Conservation (phyloP, 139 green algal genomes). For the Tetraselmis striata region DNA sequence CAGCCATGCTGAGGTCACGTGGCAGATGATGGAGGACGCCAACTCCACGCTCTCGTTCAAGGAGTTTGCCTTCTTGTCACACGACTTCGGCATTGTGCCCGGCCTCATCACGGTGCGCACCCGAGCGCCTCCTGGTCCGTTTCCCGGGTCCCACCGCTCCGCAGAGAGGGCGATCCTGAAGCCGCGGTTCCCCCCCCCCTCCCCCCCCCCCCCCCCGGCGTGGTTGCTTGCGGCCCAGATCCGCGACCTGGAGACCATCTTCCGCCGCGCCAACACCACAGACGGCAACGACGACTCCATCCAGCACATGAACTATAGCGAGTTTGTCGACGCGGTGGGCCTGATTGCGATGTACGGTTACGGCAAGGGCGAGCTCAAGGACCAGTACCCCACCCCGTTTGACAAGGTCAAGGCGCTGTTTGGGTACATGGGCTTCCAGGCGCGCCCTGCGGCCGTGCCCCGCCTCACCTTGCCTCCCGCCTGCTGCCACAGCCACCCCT, state of each 20-base stretch:
- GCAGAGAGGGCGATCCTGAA: too few relatives aligned
- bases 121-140: too few relatives aligned
- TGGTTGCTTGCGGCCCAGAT: too few relatives aligned
- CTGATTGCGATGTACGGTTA: background rate
- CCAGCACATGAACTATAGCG: background rate
- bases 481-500: too few relatives aligned
- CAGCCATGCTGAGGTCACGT: background rate
- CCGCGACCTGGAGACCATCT: background rate
- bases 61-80: background rate
- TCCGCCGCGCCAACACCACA: background rate
- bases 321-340: background rate
- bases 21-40: background rate
- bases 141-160: too few relatives aligned
- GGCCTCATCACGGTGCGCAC: background rate
- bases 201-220: too few relatives aligned
- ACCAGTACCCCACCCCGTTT: background rate
- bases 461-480: too few relatives aligned
- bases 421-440: background rate
- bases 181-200: too few relatives aligned
- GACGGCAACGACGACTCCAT: background rate
- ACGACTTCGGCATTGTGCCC: background rate
- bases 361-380: background rate
- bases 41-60: background rate
- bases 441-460: too few relatives aligned
- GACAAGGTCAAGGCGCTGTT: background rate